Base-by-base conservation (phyloP, 2,329 filamentous ascomycete genomes). In the Escovopsis sp. region DNA sequence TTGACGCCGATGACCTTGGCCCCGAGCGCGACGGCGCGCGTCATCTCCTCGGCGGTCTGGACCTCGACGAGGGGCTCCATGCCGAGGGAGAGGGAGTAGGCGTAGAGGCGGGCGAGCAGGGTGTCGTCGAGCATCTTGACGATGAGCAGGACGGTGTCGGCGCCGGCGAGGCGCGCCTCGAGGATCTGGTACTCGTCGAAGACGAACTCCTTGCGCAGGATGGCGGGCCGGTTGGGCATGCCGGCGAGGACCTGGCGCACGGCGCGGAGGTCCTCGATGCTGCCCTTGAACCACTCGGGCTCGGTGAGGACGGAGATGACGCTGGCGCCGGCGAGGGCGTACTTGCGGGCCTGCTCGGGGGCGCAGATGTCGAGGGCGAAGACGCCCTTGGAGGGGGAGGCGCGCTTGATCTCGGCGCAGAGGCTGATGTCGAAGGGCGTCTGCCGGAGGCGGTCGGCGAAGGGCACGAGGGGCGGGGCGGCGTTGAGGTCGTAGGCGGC, bases 31-130 rank as follows among this genome's bases (percentile, higher is more conserved):
- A 95, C 78, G 7, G 93, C 91, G 43, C 79, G 79, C 33, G 81
- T 72, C 85, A 95, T 98, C 62, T 98, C 91, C 39, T 91, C 84
- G 0, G 81, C 78, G 35, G 83, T 98, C 56, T 98, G 94, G 25
- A 98, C 91, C 60, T 98, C 91, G 2, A 98, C 91, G 27, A 98
- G 65, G 30, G 91, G 91, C 63, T 98, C 93, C 91, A 98, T 98
- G 14, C 88, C 89, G 2, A 98, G 70, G 2, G 81, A 87, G 35
- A 79, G 71, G 1, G 87, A 95, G 65, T 96, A 98, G 43, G 79
- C 72, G 67, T 95, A 98, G 10, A 98, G 68, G 36, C 76, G 72
- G 44, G 78, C 77, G 29, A 98, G 70, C 4, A 83, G 70, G 25
- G 77, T 75, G 24, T 74, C 66, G 45, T 89, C 81, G 10, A 98